These are phyloP conservation scores for Kernera saxatilis DNA, from an alignment of 345 rosid species.

Conservation along the genomic window DNA sequence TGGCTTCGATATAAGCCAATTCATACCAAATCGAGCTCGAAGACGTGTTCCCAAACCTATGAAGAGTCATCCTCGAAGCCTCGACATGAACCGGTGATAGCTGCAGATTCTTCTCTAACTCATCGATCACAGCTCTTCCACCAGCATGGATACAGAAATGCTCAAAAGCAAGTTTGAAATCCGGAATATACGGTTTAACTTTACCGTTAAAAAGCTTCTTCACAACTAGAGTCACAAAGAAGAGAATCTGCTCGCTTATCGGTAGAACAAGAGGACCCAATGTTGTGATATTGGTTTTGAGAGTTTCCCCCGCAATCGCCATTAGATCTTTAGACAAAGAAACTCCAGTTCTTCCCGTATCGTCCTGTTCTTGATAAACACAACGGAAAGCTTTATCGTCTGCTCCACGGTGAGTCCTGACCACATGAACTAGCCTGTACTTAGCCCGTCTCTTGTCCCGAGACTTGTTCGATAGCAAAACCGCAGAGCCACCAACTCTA, in stretches of 20 bases:
- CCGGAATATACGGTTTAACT: constrained; percentile 39
- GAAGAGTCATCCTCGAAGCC: constrained; percentile 44
- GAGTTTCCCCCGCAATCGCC: constrained; percentile 45
- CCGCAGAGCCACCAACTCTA: constrained; percentile 41
- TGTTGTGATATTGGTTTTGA: constrained; percentile 43
- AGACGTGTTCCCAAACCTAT: constrained; percentile 49
- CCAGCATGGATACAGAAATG: constrained; percentile 58
- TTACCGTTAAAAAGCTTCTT: constrained; percentile 37
- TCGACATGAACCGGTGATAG: constrained; percentile 41
- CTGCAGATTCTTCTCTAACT: constrained; percentile 44
- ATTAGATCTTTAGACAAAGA: constrained; percentile 37
- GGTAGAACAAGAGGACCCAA: constrained; percentile 45
- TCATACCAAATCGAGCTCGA: constrained; percentile 48
- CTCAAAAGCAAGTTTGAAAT: constrained; percentile 46
- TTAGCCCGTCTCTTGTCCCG: constrained; percentile 31
- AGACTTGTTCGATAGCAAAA: constrained; percentile 35
- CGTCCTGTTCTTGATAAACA: constrained; percentile 41
- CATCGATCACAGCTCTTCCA: constrained; percentile 48
- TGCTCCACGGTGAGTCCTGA: constrained; percentile 44
- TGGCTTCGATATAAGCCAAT: constrained; percentile 38
- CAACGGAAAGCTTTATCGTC: constrained; percentile 42
- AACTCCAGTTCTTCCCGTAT: constrained; percentile 33
- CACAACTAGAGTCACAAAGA: constrained; percentile 32
- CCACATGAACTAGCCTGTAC: constrained; percentile 40
- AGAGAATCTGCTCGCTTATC: constrained; percentile 39